Evolutionary conservation across 768 basidiomycete species (phyloP).

Genomic region (Boletus rex-veris): DNA sequence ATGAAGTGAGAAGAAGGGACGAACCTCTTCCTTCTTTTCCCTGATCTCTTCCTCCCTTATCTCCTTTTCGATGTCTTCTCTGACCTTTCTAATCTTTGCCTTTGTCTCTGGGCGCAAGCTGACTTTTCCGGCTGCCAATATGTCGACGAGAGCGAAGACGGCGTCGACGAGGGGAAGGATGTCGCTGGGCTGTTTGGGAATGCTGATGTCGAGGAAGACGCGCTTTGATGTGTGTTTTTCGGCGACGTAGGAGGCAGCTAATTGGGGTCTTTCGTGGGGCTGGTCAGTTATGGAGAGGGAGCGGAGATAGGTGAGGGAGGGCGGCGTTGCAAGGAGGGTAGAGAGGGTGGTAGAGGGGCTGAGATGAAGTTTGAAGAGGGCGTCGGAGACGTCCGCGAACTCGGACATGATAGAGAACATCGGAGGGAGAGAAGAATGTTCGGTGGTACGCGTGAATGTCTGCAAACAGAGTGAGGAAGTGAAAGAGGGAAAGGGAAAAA

Average conservation of each 20-base stretch:
- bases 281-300: conserved; percentile 90
- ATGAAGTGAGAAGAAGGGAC: conserved; percentile 7
- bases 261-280: conserved; percentile 63
- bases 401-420: conserved; percentile 80
- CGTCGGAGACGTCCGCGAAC: conserved; percentile 81
- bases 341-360: conserved; percentile 46
- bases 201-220: conserved; percentile 62
- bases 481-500: not conserved
- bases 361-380: conserved; percentile 53
- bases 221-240: conserved; percentile 55
- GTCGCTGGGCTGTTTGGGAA: conserved; percentile 47
- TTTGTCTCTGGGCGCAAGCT: conserved; percentile 79
- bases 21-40: conserved; percentile 70
- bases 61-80: conserved; percentile 67
- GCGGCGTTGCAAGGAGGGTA: conserved; percentile 59
- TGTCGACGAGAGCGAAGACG: conserved; percentile 74
- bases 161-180: conserved; percentile 58
- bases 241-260: conserved; percentile 45
- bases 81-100: conserved; percentile 65
- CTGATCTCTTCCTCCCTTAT: conserved; percentile 64
- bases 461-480: conserved; percentile 28
- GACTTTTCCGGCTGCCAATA: conserved; percentile 44
- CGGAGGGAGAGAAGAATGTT: conserved; percentile 57
- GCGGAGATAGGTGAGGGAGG: conserved; percentile 72
- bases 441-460: conserved; percentile 81